Base-by-base conservation (phyloP, 2,329 filamentous ascomycete genomes). In the Aspergillus glaucus region DNA sequence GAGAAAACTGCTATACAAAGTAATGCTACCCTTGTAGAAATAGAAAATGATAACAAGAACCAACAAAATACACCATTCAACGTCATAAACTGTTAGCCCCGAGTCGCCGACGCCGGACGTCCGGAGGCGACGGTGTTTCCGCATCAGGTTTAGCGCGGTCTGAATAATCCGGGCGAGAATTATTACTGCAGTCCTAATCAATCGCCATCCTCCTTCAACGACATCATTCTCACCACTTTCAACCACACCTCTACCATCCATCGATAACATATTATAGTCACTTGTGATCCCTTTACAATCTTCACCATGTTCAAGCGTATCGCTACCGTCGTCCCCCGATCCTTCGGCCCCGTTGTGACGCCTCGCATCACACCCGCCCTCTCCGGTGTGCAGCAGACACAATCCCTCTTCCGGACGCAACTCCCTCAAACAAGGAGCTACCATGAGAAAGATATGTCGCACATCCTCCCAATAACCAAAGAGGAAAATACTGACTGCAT, bases 361-460 rank as follows among this genome's bases (percentile, higher is more conserved):
- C 69, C 73, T 55, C 69, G 73, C 55, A 67, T 73, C 60, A 67
- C 77, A 55, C 73, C 78, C 53, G 70, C 71, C 62, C 70, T 79
- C 62, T 56, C 65, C 48, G 55, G 56, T 68, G 68, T 63, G 61
- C 75, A 63, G 66, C 58, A 63, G 66, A 51, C 57, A 47, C 59
- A 64, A 64, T 70, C 55, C 66, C 72, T 61, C 65, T 70, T 57
- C 61, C 70, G 56, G 61, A 65, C 55, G 55, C 65, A 53, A 55
- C 61, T 50, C 55, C 63, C 57, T 60, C 73, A 67, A 69, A 57
- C 58, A 43, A 55, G 81, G 59, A 70, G 70, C 55, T 85, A 85
- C 65, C 82, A 85, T 62, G 82, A 85, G 69, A 85, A 85, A 77
- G 82, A 79, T 79, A 73, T 71, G 76, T 77, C 9, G 8, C 17